Evolutionary conservation across 306 rosid species (phyloP), one percentile per base, ranked within the genome.

Genomic region (Trichosanthes cucumerina): DNA sequence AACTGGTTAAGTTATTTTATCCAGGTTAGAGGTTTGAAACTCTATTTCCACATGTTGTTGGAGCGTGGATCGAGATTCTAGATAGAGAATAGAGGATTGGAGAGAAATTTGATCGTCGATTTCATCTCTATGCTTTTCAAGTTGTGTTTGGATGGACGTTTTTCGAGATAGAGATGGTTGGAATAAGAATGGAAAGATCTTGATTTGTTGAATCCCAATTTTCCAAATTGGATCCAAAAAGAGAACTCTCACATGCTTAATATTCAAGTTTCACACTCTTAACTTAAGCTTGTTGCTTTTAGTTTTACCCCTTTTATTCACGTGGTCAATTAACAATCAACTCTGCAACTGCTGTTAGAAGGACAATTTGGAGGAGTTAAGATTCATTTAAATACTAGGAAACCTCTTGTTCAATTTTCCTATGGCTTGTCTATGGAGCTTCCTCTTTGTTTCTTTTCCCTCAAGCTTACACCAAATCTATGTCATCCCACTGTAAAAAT

Each of bases 181-280:
- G 74, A 66, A 66, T 38, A n/a, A 38, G 50, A 19, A 19, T 39
- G 28, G 6, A 63, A 63, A 15, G 53, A 28, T 72, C 21, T 73
- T 47, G 77, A 33, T 28, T 49, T 13, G 52, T 33, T 49, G 62
- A 50, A 74, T 50, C 78, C 19, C 78, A 74, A 50, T 10, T 28
- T 34, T 31, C 47, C 78, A 74, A 74, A 74, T 49, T 74, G 78
- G 78, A 74, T 74, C 47, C 2, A 47, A 47, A 41, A 44, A 4
- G 56, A 49, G 60, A 49, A 18, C 60, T 49, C 41, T 73, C 77
- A 47, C 60, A 47, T 73, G 77, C 77, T 72, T 47, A 47, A 26
- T 26, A 16, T 49, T 72, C 57, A 21, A n/a, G 15, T 23, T 44
- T 72, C 4, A 2, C 43, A 24, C 43, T 11, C 34, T 24, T 7